Evolutionary conservation across 1,284 basidiomycete species (phyloP).

Genomic region (Cerrena zonata): DNA sequence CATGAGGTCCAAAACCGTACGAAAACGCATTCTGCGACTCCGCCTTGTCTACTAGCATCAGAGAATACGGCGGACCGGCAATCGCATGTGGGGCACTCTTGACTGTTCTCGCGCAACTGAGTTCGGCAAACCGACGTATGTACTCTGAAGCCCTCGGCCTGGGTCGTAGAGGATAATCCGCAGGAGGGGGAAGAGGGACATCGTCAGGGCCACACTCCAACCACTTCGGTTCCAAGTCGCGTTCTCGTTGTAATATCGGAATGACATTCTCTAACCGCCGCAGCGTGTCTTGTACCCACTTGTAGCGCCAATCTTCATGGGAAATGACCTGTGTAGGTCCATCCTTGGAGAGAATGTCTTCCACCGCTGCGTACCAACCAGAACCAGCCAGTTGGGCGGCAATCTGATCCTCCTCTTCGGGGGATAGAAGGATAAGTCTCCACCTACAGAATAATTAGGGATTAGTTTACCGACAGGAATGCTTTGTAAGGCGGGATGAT

Average conservation of each 20-base stretch:
- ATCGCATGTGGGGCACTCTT: conserved; percentile 47
- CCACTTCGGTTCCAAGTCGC: conserved; percentile 51
- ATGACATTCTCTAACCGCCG: conserved; percentile 67
- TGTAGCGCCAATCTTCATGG: conserved; percentile 75
- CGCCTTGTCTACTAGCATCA: conserved; percentile 78
- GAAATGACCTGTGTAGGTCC: conserved; percentile 61
- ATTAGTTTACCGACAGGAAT: conserved; percentile 7
- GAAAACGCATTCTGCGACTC: conserved; percentile 81
- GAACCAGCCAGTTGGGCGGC: conserved; percentile 69
- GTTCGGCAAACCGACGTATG: conserved; percentile 50
- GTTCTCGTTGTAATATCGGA: conserved; percentile 57
- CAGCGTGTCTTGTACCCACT: conserved; percentile 74
- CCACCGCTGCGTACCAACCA: conserved; percentile 81
- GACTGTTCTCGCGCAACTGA: conserved; percentile 37
- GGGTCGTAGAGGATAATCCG: conserved; percentile 63
- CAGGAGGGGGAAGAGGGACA: conserved; percentile 65
- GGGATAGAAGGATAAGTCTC: conserved; percentile 81
- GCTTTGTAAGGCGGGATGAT: conserved; percentile 3
- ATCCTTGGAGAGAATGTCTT: conserved; percentile 68
- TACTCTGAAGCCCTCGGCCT: conserved; percentile 66
- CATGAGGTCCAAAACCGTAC: conserved; percentile 85
- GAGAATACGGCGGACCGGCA: conserved; percentile 78
- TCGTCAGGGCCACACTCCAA: conserved; percentile 43
- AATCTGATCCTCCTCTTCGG: conserved; percentile 85
- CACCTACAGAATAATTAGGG: conserved; percentile 50